Percentiles rank a stretch among this genome's conserved stretches.
Conservation (phyloP, 176 grass and related monocot genomes). For the Bolboschoenus planiculmis region DNA sequence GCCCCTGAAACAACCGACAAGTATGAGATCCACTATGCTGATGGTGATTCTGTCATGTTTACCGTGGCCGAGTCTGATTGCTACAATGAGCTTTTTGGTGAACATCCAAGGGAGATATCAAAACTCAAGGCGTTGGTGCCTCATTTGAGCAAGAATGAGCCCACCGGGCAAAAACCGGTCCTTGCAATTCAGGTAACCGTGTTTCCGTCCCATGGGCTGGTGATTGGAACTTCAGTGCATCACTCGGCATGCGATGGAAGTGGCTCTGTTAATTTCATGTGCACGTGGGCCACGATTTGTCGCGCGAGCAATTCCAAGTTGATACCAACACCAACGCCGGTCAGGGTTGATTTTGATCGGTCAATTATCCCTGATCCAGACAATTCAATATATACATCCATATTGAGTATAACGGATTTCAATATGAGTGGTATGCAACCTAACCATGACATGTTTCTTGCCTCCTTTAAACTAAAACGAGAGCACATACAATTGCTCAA, state of each 20-base stretch:
- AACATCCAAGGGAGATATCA: conserved; percentile 16
- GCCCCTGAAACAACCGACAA: not conserved
- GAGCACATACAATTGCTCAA: conserved; percentile 26
- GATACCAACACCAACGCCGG: not conserved
- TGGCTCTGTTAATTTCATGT: conserved; percentile 17
- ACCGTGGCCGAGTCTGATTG: conserved; percentile 25
- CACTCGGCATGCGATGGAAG: conserved; percentile 24
- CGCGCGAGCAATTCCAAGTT: not conserved
- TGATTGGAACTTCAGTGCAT: conserved; percentile 15
- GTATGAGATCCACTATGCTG: conserved; percentile 30
- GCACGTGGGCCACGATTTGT: conserved; percentile 22
- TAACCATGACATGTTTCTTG: conserved; percentile 11
- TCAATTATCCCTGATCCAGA: conserved; percentile 5
- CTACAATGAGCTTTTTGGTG: conserved; percentile 2
- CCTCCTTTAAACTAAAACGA: conserved; percentile 27
- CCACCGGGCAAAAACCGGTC: not conserved
- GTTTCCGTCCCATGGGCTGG: conserved; percentile 17
- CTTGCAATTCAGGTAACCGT: conserved; percentile 36
- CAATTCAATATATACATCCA: conserved; percentile 21
- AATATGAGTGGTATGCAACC: not conserved
- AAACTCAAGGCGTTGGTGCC: conserved; percentile 28
- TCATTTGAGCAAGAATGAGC: not conserved
- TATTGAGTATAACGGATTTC: not conserved
- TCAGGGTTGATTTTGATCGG: conserved; percentile 11
- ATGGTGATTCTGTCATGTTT: conserved; percentile 15